Base-by-base conservation (phyloP, 495 filamentous ascomycete species). In the Daldinia concentrica region DNA sequence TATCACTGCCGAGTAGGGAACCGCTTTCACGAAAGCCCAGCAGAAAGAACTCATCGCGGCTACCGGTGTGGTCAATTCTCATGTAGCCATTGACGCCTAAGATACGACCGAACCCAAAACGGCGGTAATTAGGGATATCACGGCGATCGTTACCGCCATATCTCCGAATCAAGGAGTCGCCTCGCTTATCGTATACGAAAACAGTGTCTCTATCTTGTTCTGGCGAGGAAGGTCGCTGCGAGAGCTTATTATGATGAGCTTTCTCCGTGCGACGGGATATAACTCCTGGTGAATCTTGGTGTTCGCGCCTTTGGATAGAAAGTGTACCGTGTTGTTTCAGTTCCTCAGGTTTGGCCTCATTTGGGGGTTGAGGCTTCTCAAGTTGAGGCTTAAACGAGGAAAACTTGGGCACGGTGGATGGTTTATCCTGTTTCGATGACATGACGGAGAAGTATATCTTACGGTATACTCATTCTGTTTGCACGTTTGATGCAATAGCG, bases 371-470 rank as follows among this genome's bases (percentile, higher is more conserved):
- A 64, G 77, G 57, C 14, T 75, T 55, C 48, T 79, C 64, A 60
- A 76, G 64, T 52, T 85, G 86, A 37, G 86, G 84, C 67, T 85
- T 89, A 83, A 92, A 93, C 66, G 90, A 92, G 48, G 82, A 82
- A 69, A 93, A 93, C 48, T 86, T 91, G 32, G 90, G 90, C 60
- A 90, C 80, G 19, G 81, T 60, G 29, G 74, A 78, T 22, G 58
- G 76, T 63, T 77, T 78, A 32, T 72, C 61, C 34, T 78, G 74
- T 60, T 75, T 76, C 36, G 72, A 76, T 52, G 77, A 64, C 79
- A 80, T 81, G 62, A 51, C 45, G 68, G 43, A n/a, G 22, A 37
- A 27, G 37, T 36, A 52, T 61, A 48, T 22, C 43, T 48, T 36
- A 62, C 9, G 1, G 41, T 24, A 26, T 66, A 30, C 45, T 52